Base-by-base conservation (phyloP, 192 early-diverging fungal species). In the Backusella westeae region DNA sequence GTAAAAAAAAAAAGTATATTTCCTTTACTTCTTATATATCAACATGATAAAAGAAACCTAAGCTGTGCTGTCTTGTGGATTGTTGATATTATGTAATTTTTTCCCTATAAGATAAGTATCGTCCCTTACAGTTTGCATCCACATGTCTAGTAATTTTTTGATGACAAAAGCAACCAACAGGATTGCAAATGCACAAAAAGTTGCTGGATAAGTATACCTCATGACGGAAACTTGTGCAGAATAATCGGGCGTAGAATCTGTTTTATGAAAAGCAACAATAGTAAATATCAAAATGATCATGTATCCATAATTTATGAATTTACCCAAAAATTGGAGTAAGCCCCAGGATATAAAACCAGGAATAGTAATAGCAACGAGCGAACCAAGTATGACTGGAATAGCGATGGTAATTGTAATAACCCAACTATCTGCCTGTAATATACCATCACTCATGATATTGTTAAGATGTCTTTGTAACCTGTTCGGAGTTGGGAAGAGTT, bases 41-140 rank as follows among this genome's bases (percentile, higher is more conserved):
- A 6, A 17, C 52, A 34, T 17, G 3, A 6, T 15, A 29, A 35
- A 32, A 44, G 38, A 17, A 29, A 44, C 7, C 7, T 63, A 63
- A 63, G 9, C 12, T 63, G 23, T 12, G 12, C 1, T 3, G 9
- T 46, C 12, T 71, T 44, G 21, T 67, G 21, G 15, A 26, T 52
- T 34, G n/a, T 75, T 67, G 66, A 96, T 73, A 82, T 99, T 99
- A 78, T 96, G 95, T 76, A 99, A 84, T 80, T 84, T 85, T 38
- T 90, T 87, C 8, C 97, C 97, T 65, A 97, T 90, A 32, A 96
- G 83, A 76, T 94, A 99, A 65, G 90, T 87, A 66, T 94, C 93
- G 46, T 99, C 96, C 21, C 92, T 86, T 5, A 96, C 88, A 66
- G 87, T 77, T 34, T 92, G 88, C 66, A 92, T 88, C 96, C 97